Evolutionary conservation across 2,329 filamentous ascomycete genomes (phyloP), one percentile per base, ranked within the genome.

Genomic region (Calonectria montana): DNA sequence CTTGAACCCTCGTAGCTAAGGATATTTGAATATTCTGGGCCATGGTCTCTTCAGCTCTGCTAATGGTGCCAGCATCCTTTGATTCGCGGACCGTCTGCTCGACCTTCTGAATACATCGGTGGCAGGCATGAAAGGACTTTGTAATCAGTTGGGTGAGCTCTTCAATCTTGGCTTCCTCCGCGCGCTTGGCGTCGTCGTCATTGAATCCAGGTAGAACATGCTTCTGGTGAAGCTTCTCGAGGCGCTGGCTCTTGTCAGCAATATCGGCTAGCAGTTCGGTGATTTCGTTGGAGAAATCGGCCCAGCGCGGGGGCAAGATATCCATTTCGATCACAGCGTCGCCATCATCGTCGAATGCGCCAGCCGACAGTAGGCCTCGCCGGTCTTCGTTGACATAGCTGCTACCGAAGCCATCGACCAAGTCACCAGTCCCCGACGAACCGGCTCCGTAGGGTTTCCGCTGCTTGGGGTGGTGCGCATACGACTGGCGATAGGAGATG

Each of bases 271-370:
- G 90, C 48, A 94, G 86, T 71, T 98, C 95, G 35, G 93, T 92
- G 72, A 99, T 95, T 82, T 98, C 95, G 82, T 98, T 97, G 80
- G 96, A 96, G 71, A 98, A 89, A 81, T 99, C 97, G 70, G 96
- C 94, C 97, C 97, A 99, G 72, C 97, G 92, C 65, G 97, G 97
- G 27, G 97, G 97, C 21, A 99, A 88, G 45, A 98, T 87, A 84
- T 98, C 96, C 97, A 99, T 98, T 87, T 99, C 97, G 80, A 99
- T 98, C 69, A 99, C 92, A 23, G 94, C 94, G 84, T 98, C 96
- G 81, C 95, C 95, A 84, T 98, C 94, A 82, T 97, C 94, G 73
- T 90, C 91, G 82, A 94, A 95, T 78, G 93, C 92, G 79, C 90
- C 91, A 67, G 91, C 89, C 74, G 95, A 94, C 82, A 99, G 94